Evolutionary conservation across 2,329 filamentous ascomycete species (phyloP).

Genomic region (Metarhizium rileyi): DNA sequence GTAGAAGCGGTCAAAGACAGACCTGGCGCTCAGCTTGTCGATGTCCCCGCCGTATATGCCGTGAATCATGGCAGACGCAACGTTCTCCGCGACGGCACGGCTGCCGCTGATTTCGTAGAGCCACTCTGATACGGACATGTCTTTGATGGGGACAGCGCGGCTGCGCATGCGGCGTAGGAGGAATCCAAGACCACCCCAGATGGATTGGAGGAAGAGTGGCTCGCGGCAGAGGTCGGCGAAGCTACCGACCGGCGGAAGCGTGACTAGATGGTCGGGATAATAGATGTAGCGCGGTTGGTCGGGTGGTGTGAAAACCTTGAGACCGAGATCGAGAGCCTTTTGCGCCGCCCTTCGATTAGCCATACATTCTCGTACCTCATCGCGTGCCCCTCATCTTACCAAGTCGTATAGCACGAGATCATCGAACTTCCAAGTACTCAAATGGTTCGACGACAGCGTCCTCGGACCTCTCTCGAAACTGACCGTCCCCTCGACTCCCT

Average conservation of each 20-base stretch:
- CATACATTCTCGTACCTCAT: background rate
- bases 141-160: constrained; percentile 14
- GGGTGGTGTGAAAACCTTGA: constrained; percentile 40
- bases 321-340: constrained; percentile 26
- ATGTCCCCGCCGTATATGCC: constrained; percentile 91
- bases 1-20: constrained; percentile 31
- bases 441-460: constrained; percentile 51
- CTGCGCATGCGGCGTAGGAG: constrained; percentile 13
- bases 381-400: constrained; percentile 36
- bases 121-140: constrained; percentile 28
- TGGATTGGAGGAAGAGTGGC: constrained; percentile 22
- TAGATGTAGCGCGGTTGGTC: constrained; percentile 60
- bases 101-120: constrained; percentile 21
- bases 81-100: constrained; percentile 50
- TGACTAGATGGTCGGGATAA: constrained; percentile 63
- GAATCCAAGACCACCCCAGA: constrained; percentile 18
- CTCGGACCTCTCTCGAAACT: constrained; percentile 79
- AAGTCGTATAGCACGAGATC: constrained; percentile 61
- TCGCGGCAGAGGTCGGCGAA: constrained; percentile 19
- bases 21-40: constrained; percentile 64
- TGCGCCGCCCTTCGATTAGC: background rate
- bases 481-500: constrained; percentile 46
- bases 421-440: constrained; percentile 36
- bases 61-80: constrained; percentile 68
- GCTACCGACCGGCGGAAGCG: constrained; percentile 20